Conservation (phyloP, 1,284 basidiomycete genomes). For the Apiotrichum laibachii region DNA sequence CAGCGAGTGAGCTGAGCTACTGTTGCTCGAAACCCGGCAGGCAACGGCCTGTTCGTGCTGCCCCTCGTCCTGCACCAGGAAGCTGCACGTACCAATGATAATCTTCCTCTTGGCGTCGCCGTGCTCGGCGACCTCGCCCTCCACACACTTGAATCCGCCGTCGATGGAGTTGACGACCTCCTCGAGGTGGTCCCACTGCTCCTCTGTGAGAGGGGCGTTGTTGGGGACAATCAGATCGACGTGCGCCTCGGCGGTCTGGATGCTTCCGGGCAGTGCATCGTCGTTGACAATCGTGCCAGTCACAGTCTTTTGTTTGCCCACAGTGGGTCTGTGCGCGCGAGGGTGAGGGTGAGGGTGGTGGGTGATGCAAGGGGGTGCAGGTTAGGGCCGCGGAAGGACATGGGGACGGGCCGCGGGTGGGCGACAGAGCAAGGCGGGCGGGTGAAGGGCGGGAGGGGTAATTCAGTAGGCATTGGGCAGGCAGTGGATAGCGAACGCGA, state of each 20-base stretch:
- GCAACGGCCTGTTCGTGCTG: no score
- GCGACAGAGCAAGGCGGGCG: no score
- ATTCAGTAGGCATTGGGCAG: no score
- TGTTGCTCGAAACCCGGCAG: no score
- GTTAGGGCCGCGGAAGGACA: neutral
- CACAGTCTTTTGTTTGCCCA: neutral
- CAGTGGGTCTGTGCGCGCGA: neutral
- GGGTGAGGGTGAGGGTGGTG: neutral
- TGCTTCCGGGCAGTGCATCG: neutral
- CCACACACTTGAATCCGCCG: constrained; percentile 28
- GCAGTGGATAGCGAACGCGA: no score
- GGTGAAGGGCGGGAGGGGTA: no score
- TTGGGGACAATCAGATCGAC: constrained; percentile 44
- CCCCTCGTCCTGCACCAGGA: no score
- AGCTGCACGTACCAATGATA: constrained; percentile 62
- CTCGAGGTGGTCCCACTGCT: constrained; percentile 68
- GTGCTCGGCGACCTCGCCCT: constrained; percentile 9
- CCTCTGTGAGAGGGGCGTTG: constrained; percentile 50
- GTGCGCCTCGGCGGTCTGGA: neutral
- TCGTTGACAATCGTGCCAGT: neutral
- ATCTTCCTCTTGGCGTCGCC: constrained; percentile 58
- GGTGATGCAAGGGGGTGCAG: neutral
- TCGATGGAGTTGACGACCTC: constrained; percentile 60
- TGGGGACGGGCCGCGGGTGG: neutral
- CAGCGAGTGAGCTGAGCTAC: neutral